phyloP scores from a whole-genome alignment of 208 protist genomes.

The Naegleria fowleri region DNA sequence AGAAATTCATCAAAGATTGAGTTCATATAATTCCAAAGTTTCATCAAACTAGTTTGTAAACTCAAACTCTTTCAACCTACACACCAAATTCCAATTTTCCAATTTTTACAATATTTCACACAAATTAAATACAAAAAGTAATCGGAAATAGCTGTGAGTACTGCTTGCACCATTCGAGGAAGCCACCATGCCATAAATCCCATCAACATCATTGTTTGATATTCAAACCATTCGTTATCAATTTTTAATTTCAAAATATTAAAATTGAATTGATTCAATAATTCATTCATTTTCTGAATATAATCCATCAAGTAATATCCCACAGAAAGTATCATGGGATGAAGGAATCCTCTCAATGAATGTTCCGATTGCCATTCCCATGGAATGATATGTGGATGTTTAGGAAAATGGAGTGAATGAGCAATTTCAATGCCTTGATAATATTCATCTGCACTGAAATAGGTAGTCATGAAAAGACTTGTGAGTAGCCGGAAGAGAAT shows the following conservation, averaged over 20 bases:
- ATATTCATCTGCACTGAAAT: constrained; percentile 13
- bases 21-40: not conserved
- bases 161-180: not conserved
- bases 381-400: not conserved
- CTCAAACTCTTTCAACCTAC: not conserved
- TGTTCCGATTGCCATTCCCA: constrained; percentile 7
- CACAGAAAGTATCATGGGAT: not conserved
- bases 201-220: not conserved
- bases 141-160: not conserved
- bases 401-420: not conserved
- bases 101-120: not conserved
- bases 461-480: not conserved
- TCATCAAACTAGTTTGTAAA: not conserved
- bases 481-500: not conserved
- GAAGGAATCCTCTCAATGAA: not conserved
- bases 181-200: not conserved
- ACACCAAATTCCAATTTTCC: not conserved
- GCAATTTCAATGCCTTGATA: constrained; percentile 2
- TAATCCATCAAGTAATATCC: not conserved
- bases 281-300: not conserved
- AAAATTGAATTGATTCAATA: not conserved
- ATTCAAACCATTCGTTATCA: not conserved
- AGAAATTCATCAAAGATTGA: not conserved
- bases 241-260: no score
- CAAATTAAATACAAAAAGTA: not conserved